Evolutionary conservation across 164 flowering plant species (phyloP).

Genomic region (Magnolia officinalis): DNA sequence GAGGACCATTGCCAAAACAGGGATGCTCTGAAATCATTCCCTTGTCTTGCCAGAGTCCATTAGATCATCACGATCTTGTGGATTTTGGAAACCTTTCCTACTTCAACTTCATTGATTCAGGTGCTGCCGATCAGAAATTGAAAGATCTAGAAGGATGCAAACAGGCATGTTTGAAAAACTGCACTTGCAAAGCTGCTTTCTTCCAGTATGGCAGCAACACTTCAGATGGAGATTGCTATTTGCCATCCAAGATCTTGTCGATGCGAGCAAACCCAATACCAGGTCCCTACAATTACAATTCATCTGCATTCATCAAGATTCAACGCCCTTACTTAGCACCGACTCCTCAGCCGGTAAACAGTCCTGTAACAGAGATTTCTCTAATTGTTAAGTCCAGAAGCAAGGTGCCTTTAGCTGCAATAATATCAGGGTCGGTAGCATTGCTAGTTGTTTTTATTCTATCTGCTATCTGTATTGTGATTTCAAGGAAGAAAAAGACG

Average conservation of each 20-base stretch:
- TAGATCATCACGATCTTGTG: too few relatives aligned
- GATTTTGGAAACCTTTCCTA: too few relatives aligned
- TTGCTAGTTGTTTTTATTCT: background rate
- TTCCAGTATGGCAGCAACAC: background rate
- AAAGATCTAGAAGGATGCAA: too few relatives aligned
- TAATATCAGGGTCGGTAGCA: constrained; percentile 6
- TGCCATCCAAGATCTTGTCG: constrained; percentile 16
- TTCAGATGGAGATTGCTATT: constrained; percentile 9
- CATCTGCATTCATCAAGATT: constrained; percentile 18
- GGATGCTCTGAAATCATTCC: too few relatives aligned
- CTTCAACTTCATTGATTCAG: too few relatives aligned
- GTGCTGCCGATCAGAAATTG: too few relatives aligned
- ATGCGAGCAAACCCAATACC: constrained; percentile 1
- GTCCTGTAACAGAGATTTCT: background rate
- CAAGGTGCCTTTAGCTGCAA: background rate
- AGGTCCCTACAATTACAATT: background rate
- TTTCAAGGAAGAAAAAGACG: background rate
- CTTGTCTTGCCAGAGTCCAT: too few relatives aligned
- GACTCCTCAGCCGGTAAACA: background rate
- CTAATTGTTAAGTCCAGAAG: background rate
- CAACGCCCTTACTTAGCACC: background rate
- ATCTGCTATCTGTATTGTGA: background rate
- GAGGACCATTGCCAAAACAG: background rate
- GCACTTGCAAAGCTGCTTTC: too few relatives aligned
- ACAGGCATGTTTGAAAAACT: too few relatives aligned